phyloP scores from a whole-genome alignment of 495 filamentous ascomycete genomes.

The Aspergillus cristatus region DNA sequence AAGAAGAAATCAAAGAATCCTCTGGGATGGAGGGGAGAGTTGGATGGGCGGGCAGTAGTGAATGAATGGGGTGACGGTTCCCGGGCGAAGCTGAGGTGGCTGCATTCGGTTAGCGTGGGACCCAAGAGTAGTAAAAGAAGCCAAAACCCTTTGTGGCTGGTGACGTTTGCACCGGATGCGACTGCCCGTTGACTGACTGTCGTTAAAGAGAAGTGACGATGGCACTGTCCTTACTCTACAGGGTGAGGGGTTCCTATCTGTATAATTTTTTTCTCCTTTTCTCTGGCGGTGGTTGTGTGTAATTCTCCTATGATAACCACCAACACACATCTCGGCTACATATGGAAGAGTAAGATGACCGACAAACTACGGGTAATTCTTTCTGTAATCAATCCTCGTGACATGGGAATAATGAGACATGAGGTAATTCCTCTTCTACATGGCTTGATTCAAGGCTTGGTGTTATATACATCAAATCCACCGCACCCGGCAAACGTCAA shows the following conservation, averaged over 20 bases:
- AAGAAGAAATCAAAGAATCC: constrained; percentile 5
- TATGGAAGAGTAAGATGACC: no score
- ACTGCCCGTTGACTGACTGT: no score
- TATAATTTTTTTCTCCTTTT: no score
- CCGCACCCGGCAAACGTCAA: constrained; percentile 12
- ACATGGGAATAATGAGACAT: background rate
- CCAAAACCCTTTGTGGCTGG: constrained; percentile 17
- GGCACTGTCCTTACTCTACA: no score
- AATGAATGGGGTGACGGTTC: constrained; percentile 18
- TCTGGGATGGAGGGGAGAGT: constrained; percentile 17
- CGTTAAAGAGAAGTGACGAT: no score
- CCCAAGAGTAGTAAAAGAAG: constrained; percentile 7
- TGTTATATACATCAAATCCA: constrained; percentile 36
- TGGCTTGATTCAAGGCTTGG: constrained; percentile 20
- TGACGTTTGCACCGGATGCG: background rate
- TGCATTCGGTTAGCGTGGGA: constrained; percentile 36
- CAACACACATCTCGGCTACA: no score
- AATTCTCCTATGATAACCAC: no score
- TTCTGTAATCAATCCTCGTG: no score
- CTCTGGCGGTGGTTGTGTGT: no score
- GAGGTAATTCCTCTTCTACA: constrained; percentile 15
- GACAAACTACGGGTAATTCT: no score
- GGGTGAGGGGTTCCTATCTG: no score
- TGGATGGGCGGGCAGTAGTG: constrained; percentile 17
- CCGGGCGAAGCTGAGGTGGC: constrained; percentile 34